Conservation (phyloP, 2,329 filamentous ascomycete species). For the Pseudogymnoascus sp. region DNA sequence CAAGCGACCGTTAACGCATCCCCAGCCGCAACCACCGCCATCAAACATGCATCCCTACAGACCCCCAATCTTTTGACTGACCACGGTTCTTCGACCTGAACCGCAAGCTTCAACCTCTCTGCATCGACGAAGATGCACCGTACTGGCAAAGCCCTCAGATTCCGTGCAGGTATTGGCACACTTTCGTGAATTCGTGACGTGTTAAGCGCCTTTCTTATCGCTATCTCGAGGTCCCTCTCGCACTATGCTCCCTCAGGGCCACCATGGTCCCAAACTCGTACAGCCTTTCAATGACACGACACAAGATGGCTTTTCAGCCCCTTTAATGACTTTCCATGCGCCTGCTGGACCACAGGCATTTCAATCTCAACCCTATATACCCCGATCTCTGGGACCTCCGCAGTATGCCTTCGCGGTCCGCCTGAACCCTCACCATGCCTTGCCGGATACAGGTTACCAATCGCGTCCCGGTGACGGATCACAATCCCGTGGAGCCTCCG, state of each 20-base stretch:
- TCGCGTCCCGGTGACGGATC: slow-evolving; percentile 9
- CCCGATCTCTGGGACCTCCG: slow-evolving; percentile 18
- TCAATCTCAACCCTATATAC: slow-evolving; percentile 20
- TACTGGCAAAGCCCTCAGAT: slow-evolving; percentile 10
- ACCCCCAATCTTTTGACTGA: slow-evolving; percentile 2
- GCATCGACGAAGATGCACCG: slow-evolving; percentile 7
- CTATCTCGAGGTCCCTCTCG: slow-evolving; percentile 31
- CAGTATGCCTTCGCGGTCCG: slow-evolving; percentile 24
- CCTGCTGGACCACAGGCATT: slow-evolving; percentile 7
- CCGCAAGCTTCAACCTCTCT: not conserved
- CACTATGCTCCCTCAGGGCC: slow-evolving; percentile 8
- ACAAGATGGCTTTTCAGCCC: slow-evolving; percentile 23
- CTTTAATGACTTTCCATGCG: slow-evolving; percentile 1
- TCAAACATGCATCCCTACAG: slow-evolving; percentile 3
- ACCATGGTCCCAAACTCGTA: slow-evolving; percentile 16
- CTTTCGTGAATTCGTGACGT: slow-evolving; percentile 20
- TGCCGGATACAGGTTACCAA: slow-evolving; percentile 1
- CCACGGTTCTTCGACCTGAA: not conserved
- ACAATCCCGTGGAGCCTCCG: slow-evolving; percentile 31
- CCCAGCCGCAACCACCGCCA: slow-evolving; percentile 1
- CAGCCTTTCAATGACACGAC: slow-evolving; percentile 15
- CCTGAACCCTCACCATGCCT: slow-evolving; percentile 1
- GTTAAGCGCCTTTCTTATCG: slow-evolving; percentile 32
- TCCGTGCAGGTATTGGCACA: slow-evolving; percentile 30
- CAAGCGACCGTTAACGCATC: slow-evolving; percentile 8